phyloP scores from a whole-genome alignment of 495 filamentous ascomycete species.

The Penicillium bovifimosum region DNA sequence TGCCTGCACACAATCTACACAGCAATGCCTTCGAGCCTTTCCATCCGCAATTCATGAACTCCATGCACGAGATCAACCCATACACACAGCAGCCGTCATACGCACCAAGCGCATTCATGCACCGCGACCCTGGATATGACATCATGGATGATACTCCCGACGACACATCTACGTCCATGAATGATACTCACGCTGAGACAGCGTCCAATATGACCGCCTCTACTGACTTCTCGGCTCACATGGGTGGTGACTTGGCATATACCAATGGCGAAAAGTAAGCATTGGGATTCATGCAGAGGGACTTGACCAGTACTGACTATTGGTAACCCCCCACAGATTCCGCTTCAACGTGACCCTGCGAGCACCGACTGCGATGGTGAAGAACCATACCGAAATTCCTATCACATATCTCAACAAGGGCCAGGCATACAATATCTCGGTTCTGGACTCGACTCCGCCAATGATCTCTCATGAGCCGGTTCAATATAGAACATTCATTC shows the following conservation, averaged over 20 bases:
- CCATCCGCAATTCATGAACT: constrained; percentile 56
- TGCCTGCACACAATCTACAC: constrained; percentile 40
- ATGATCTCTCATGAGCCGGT: constrained; percentile 40
- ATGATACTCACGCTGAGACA: constrained; percentile 40
- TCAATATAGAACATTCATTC: constrained; percentile 78
- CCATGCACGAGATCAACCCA: constrained; percentile 69
- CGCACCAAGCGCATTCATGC: constrained; percentile 74
- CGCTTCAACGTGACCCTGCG: constrained; percentile 87
- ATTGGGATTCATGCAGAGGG: neutral
- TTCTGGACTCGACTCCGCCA: constrained; percentile 58
- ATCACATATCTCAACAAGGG: constrained; percentile 97
- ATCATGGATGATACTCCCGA: constrained; percentile 62
- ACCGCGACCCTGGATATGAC: constrained; percentile 71
- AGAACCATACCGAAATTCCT: constrained; percentile 77
- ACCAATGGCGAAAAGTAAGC: constrained; percentile 48
- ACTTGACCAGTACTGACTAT: constrained; percentile 1
- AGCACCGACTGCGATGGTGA: constrained; percentile 96
- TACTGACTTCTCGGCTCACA: constrained; percentile 20
- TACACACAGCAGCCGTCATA: constrained; percentile 64
- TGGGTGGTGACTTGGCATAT: constrained; percentile 17
- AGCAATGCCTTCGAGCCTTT: constrained; percentile 48
- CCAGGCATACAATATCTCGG: constrained; percentile 76
- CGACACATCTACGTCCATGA: constrained; percentile 47
- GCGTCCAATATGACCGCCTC: constrained; percentile 25
- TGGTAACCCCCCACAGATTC: constrained; percentile 54